These are phyloP conservation scores for Cyclostephanos tholiformis DNA, from an alignment of 108 stramenopile species.

Conservation along the genomic window DNA sequence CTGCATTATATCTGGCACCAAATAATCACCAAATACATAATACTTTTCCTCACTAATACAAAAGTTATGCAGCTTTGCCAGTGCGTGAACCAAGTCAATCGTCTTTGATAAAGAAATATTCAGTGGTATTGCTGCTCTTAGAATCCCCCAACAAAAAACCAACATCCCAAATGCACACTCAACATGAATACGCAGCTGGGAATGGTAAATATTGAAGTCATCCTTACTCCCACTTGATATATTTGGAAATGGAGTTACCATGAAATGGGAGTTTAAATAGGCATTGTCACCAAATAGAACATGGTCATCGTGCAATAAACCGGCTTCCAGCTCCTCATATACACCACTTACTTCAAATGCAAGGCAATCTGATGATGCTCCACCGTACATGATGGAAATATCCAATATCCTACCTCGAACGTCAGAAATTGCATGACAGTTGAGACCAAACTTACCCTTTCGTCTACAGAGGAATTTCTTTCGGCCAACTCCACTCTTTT, in stretches of 20 bases:
- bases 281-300: too few species aligned
- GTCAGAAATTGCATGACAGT: conserved; percentile 20
- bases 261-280: too few species aligned
- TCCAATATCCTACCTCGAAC: conserved; percentile 23
- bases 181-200: conserved; percentile 27
- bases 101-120: conserved; percentile 4
- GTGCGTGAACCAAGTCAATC: conserved; percentile 4
- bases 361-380: conserved; percentile 28
- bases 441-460: conserved; percentile 45
- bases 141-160: conserved; percentile 23
- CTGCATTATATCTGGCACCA: too few species aligned
- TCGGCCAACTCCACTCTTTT: background rate
- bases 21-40: too few species aligned
- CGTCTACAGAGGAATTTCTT: conserved; percentile 36
- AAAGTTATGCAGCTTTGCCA: conserved; percentile 15
- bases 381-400: conserved; percentile 26
- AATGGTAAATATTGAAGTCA: conserved; percentile 17
- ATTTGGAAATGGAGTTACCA: too few species aligned
- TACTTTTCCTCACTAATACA: conserved; percentile 2
- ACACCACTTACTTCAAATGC: conserved; percentile 20
- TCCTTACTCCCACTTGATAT: conserved; percentile 6
- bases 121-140: conserved; percentile 20
- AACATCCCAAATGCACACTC: conserved; percentile 43
- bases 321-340: conserved; percentile 2
- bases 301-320: conserved; percentile 13